Evolutionary conservation across 2,329 filamentous ascomycete species (phyloP).

Genomic region (Fusarium keratoplasticum): DNA sequence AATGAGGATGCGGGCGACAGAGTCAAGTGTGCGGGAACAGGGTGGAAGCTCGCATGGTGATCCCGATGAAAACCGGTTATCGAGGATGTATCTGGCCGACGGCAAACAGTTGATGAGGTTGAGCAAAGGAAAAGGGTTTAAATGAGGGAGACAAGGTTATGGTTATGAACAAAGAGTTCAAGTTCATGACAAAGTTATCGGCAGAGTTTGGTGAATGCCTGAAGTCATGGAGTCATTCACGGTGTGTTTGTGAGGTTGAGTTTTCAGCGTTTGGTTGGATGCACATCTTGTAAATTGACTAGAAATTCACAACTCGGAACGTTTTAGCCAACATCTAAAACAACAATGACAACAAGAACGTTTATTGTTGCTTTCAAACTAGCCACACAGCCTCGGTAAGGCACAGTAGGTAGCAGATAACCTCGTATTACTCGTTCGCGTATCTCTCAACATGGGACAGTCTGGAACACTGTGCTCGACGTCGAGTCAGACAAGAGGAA

Average conservation of each 20-base stretch:
- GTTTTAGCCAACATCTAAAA: background rate
- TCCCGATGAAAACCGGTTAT: background rate
- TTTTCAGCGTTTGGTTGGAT: background rate
- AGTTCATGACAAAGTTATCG: background rate
- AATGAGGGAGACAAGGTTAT: background rate
- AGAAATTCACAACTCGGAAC: background rate
- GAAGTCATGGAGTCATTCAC: background rate
- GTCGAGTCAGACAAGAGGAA: constrained; percentile 6
- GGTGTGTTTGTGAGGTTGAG: background rate
- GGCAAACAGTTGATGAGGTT: background rate
- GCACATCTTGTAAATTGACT: background rate
- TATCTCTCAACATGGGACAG: constrained; percentile 1
- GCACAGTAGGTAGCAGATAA: background rate
- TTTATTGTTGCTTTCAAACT: constrained; percentile 4
- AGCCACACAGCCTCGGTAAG: background rate
- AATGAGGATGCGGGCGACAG: constrained; percentile 1
- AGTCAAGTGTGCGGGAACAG: background rate
- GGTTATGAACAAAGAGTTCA: background rate
- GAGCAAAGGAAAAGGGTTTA: background rate
- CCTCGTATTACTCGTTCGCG: background rate
- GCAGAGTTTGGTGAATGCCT: background rate
- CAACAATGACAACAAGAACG: background rate
- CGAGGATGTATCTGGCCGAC: background rate
- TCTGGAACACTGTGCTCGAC: constrained; percentile 10
- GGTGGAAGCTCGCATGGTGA: background rate